Evolutionary conservation across 2,329 filamentous ascomycete genomes (phyloP), one percentile per base, ranked within the genome.

Genomic region (Scolecobasidium constrictum): DNA sequence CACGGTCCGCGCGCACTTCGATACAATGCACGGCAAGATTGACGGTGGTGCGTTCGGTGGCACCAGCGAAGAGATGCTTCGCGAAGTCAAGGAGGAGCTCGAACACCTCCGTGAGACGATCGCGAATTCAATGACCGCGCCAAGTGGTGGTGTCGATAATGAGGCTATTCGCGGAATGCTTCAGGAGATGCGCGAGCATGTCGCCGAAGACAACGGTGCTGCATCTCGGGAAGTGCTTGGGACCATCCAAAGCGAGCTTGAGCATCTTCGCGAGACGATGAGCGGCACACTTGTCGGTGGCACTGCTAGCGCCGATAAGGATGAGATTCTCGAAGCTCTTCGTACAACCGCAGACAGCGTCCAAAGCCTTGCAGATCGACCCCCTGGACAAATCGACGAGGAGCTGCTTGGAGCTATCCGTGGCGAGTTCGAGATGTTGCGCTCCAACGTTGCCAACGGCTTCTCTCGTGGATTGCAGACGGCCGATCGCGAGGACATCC

Each of bases 81-180:
- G 63, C 2, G 57, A 64, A 2, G 63, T 81, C 47, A 76, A 73
- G 48, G 69, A 72, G 22, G 77, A 83, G 51, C 71, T 83, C 38
- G 72, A 76, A 41, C 67, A 72, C 43, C 63, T 83, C 18, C 73
- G 76, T 28, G 73, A 78, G 47, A 71, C 68, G 1, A 61, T 81
- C 38, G 65, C 70, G 6, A 63, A 67, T 23, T 70, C 70, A 19
- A 52, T 80, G 5, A 60, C 19, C 22, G 22, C 37, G 17, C 16
- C 38, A 17, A 20, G 17, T 5, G 36, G 18, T 22, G 28, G 35
- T 5, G 23, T 9, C 7, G 23, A 31, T 18, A 44, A 40, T 6
- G 18, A 75, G 21, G 76, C 74, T 35, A 65, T 90, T 3, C 78
- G 60, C 18, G 61, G 65, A 46, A 55, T 65, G 4, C 52, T 69